Base-by-base conservation (phyloP, 2,329 filamentous ascomycete species). In the Aureobasidium sp. region DNA sequence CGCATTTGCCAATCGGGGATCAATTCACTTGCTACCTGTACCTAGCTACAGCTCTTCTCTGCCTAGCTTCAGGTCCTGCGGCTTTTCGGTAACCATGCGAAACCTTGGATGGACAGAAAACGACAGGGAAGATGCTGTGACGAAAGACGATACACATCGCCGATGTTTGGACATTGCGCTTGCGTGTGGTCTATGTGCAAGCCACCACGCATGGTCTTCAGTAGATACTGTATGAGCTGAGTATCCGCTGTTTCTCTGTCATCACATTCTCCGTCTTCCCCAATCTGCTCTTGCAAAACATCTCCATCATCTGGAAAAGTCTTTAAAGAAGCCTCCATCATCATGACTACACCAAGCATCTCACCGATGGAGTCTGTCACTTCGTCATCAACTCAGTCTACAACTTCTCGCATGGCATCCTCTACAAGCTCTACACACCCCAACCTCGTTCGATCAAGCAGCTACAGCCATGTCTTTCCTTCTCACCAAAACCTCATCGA, bases 341-440 rank as follows among this genome's bases (percentile, higher is more conserved):
- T 34, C n/a, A 57, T 57, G 53, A 8, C 53, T 9, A 5, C 53
- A 46, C 53, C 39, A 34, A 57, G 53, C 29, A 46, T 56, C 8
- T 56, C 41, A 36, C 39, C 53, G n/a, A 57, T 46, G 37, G 52
- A 56, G 26, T 56, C 52, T n/a, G 37, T 26, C 27, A 44, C 52
- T 27, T 52, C 50, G 1, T 52, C 50, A n/a, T 57, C 53, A n/a
- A 41, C 34, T 15, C 52, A 56, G 23, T 46, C 39, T 5, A 20
- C 53, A 46, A 27, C 39, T 3, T 57, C 53, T 8, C 53, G 41
- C 37, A 46, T 5, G 9, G 36, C 53, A 17, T 42, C 52, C 7
- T 57, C 53, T 23, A 44, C 52, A 36, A 36, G 9, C 29, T 36
- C 53, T 5, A 15, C n/a, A 34, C 26, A 44, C 5, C 53, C 39